A percentile compares a stretch with the other conserved stretches of the same genome.
phyloP scores from a whole-genome alignment of 768 basidiomycete species.

The Auricularia heimuer region DNA sequence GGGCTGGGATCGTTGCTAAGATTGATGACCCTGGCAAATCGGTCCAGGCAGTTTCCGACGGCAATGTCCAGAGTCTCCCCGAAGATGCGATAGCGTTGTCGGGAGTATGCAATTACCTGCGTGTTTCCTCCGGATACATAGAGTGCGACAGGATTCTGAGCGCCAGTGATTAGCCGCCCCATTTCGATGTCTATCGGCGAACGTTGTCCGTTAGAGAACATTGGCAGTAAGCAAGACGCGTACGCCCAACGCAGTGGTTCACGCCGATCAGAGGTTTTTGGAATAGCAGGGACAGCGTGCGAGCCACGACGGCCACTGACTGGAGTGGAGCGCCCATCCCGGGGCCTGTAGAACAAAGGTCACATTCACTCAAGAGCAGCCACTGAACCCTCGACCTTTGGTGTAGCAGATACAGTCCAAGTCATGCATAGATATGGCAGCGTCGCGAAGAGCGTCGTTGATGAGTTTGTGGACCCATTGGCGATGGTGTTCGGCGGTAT shows the following conservation, averaged over 20 bases:
- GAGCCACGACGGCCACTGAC: slow-evolving; percentile 87
- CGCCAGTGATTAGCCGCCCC: slow-evolving; percentile 90
- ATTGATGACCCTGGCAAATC: slow-evolving; percentile 91
- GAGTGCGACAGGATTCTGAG: slow-evolving; percentile 89
- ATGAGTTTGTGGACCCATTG: slow-evolving; percentile 85
- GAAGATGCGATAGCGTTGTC: slow-evolving; percentile 95
- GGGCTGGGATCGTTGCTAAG: slow-evolving; percentile 93
- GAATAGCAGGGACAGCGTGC: slow-evolving; percentile 80
- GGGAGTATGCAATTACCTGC: slow-evolving; percentile 97
- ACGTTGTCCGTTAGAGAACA: slow-evolving; percentile 20
- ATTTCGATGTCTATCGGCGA: slow-evolving; percentile 76
- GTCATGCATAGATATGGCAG: slow-evolving; percentile 60
- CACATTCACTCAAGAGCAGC: neutral
- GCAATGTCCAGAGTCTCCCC: slow-evolving; percentile 98
- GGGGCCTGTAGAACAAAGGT: slow-evolving; percentile 51
- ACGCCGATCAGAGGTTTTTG: slow-evolving; percentile 90
- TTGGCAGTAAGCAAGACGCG: slow-evolving; percentile 23
- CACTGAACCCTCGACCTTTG: slow-evolving; percentile 54
- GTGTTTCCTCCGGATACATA: slow-evolving; percentile 99
- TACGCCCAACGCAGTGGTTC: slow-evolving; percentile 99
- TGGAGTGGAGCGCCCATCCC: slow-evolving; percentile 98
- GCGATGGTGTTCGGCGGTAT: slow-evolving; percentile 93
- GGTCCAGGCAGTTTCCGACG: slow-evolving; percentile 97
- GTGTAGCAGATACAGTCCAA: slow-evolving; percentile 95
- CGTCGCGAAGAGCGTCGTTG: slow-evolving; percentile 59